phyloP scores from a whole-genome alignment of 2,329 filamentous ascomycete species.

The Fusarium newnesense region DNA sequence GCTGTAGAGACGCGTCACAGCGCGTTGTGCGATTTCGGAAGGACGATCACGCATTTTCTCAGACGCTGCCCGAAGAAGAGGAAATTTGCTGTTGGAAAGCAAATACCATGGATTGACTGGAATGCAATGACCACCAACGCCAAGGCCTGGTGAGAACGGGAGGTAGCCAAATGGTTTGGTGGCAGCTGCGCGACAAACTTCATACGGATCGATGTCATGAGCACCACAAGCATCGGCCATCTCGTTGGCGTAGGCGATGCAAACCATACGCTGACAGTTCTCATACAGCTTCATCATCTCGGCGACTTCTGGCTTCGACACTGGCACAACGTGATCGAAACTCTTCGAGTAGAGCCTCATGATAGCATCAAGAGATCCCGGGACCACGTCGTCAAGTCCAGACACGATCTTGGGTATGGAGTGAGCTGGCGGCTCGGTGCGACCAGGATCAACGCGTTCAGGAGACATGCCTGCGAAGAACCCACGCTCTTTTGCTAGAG shows the following conservation, averaged over 20 bases:
- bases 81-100: conserved; percentile 58
- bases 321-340: conserved; percentile 59
- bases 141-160: conserved; percentile 58
- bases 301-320: conserved; percentile 63
- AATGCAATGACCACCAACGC: conserved; percentile 67
- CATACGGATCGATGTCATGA: conserved; percentile 60
- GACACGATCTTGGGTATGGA: conserved; percentile 65
- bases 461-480: conserved; percentile 63
- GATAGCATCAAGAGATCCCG: conserved; percentile 58
- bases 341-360: conserved; percentile 56
- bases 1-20: conserved; percentile 46
- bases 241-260: conserved; percentile 65
- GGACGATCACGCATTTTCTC: conserved; percentile 58
- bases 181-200: conserved; percentile 60
- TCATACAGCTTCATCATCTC: conserved; percentile 70
- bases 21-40: conserved; percentile 50
- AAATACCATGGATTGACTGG: conserved; percentile 66
- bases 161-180: conserved; percentile 66
- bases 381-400: conserved; percentile 58
- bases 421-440: conserved; percentile 51
- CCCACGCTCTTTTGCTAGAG: conserved; percentile 53
- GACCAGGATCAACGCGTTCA: conserved; percentile 64
- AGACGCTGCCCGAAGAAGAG: conserved; percentile 57
- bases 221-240: conserved; percentile 63
- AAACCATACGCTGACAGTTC: conserved; percentile 66